Conservation (phyloP, 345 rosid genomes). For the Euphorbia peplus region DNA sequence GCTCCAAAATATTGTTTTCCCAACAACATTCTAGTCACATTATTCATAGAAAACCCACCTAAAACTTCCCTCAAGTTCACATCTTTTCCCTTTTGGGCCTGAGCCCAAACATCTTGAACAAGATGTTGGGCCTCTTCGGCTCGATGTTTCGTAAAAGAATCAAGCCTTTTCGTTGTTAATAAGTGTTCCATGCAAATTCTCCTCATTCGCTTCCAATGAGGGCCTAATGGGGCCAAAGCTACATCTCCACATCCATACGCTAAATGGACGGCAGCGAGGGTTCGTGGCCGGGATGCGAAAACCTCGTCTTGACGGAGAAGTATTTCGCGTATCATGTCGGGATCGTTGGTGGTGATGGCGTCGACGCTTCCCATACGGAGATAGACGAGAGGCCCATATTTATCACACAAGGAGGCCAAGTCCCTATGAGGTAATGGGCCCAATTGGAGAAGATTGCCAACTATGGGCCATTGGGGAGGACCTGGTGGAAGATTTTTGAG, state of each 20-base stretch:
- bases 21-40: slow-evolving; percentile 80
- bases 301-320: slow-evolving; percentile 71
- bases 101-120: slow-evolving; percentile 36
- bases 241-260: slow-evolving; percentile 77
- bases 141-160: slow-evolving; percentile 44
- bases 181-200: slow-evolving; percentile 70
- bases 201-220: slow-evolving; percentile 66
- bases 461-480: slow-evolving; percentile 68
- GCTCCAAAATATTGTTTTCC: slow-evolving; percentile 82
- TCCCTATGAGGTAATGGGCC: slow-evolving; percentile 73
- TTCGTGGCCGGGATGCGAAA: slow-evolving; percentile 79
- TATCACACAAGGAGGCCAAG: slow-evolving; percentile 55
- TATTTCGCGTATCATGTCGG: slow-evolving; percentile 59
- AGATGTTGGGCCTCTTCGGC: slow-evolving; percentile 50
- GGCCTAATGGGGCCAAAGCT: slow-evolving; percentile 76
- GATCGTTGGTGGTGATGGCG: slow-evolving; percentile 82
- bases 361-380: slow-evolving; percentile 68
- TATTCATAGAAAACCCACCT: slow-evolving; percentile 89
- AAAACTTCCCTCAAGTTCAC: slow-evolving; percentile 69
- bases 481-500: slow-evolving; percentile 67
- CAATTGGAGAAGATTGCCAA: slow-evolving; percentile 84
- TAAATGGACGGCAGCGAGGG: slow-evolving; percentile 70
- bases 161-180: slow-evolving; percentile 46
- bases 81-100: slow-evolving; percentile 29
- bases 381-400: slow-evolving; percentile 76